Base-by-base conservation (phyloP, 768 basidiomycete genomes). In the Chlorophyllum brunneum region DNA sequence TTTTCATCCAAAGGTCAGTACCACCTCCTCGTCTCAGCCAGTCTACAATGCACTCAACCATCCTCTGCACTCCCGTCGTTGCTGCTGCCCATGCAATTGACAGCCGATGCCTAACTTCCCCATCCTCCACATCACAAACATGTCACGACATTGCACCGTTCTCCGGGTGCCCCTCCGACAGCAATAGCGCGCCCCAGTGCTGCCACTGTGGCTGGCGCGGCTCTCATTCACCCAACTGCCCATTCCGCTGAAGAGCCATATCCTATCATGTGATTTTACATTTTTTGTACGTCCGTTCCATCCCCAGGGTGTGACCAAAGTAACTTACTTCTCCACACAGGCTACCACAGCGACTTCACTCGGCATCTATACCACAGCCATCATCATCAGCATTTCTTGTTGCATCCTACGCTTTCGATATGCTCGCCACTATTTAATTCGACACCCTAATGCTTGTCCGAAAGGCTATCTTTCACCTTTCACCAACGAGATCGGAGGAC, bases 201-300 rank as follows among this genome's bases (percentile, higher is more conserved):
- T 86, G 84, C 74, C 84, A 86, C 65, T 88, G 86, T 57, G 85
- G 85, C 59, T 84, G 75, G 74, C 81, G 86, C 59, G 85, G 84
- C 33, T 63, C 71, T 54, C 77, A 79, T 60, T 65, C 80, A 23
- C 78, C 81, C 30, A 74, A 70, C 61, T 87, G 85, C 73, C 83
- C 83, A 37, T 85, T 85, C 81, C 79, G 73, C 37, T 48, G 43
- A 50, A 43, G 58, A 27, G 20, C 43, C 34, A 40, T 41, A 44
- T 46, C 36, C 46, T 48, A 34, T 26, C 37, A 38, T 37, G n/a
- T n/a, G n/a, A n/a, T 40, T 26, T 16, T 7, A 18, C 7, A 5
- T 27, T 52, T 34, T 47, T 43, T 31, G 49, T 46, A 34, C 6
- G 47, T 43, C 44, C 10, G 22, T 26, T 34, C 39, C 9, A 37